Conservation (phyloP, 352 stramenopile genomes). For the Globisporangium emineosum region DNA sequence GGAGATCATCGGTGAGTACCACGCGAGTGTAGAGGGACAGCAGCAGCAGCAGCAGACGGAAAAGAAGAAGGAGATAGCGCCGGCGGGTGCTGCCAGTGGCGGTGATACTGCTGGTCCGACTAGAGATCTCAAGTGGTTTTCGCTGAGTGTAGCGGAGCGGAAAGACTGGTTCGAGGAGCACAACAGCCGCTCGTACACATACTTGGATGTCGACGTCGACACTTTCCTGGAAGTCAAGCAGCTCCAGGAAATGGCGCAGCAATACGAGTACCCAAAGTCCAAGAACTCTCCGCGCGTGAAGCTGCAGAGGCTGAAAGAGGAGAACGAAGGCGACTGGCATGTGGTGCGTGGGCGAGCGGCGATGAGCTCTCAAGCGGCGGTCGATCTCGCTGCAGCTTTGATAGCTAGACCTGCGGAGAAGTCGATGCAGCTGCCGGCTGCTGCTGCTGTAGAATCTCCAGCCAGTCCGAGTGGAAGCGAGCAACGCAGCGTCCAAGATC, state of each 20-base stretch:
- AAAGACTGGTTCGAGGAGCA: constrained; percentile 1
- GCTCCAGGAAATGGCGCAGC: neutral
- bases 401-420: neutral
- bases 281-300: neutral
- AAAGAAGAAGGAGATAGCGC: neutral
- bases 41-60: neutral
- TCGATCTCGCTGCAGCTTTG: neutral
- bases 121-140: neutral
- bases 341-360: neutral
- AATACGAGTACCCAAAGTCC: neutral
- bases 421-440: too few species aligned
- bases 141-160: neutral
- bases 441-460: neutral
- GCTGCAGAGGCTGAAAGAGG: too few species aligned
- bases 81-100: neutral
- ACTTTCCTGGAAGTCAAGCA: neutral
- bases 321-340: neutral
- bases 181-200: neutral
- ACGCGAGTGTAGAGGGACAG: neutral
- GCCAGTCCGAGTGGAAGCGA: neutral
- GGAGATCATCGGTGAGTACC: constrained; percentile 4
- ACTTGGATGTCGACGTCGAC: neutral
- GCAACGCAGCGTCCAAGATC: neutral
- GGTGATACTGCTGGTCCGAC: neutral
- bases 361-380: neutral